Percentiles rank a stretch among this genome's conserved stretches.
These are phyloP conservation scores for Lactarius hengduanensis DNA, from an alignment of 768 basidiomycete species.

Conservation along the genomic window DNA sequence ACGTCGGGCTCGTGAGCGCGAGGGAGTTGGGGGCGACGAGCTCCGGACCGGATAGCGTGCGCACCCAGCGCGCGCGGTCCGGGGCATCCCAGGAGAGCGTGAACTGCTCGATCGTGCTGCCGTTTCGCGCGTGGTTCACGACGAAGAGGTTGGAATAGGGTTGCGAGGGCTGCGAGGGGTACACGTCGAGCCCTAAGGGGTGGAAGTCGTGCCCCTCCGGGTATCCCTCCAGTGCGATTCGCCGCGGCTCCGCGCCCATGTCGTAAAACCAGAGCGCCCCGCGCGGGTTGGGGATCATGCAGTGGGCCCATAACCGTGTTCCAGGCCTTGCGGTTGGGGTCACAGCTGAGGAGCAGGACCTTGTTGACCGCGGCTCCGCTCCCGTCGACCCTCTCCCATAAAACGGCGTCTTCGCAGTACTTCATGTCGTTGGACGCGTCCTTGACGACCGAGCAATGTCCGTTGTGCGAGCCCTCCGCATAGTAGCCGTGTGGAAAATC, in stretches of 20 bases:
- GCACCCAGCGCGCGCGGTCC: conserved; percentile 50
- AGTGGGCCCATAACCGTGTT: conserved; percentile 80
- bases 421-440: conserved; percentile 37
- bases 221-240: conserved; percentile 49
- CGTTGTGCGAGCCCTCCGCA: conserved; percentile 46
- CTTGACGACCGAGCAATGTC: conserved; percentile 45
- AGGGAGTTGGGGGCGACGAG: conserved; percentile 68
- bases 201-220: conserved; percentile 64
- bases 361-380: conserved; percentile 43
- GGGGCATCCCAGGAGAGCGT: conserved; percentile 45
- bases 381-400: conserved; percentile 58
- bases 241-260: conserved; percentile 35
- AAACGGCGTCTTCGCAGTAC: conserved; percentile 63
- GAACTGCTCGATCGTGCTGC: conserved; percentile 70
- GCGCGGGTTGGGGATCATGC: conserved; percentile 50
- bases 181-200: conserved; percentile 63
- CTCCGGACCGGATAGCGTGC: conserved; percentile 56
- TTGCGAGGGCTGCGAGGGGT: conserved; percentile 38
- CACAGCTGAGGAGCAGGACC: conserved; percentile 49
- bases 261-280: conserved; percentile 61
- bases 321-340: conserved; percentile 57
- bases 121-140: conserved; percentile 63
- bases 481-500: conserved; percentile 32
- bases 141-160: conserved; percentile 58
- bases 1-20: conserved; percentile 60